Evolutionary conservation across 148 eudicot species (phyloP).

Genomic region (Fagopyrum esculentum): DNA sequence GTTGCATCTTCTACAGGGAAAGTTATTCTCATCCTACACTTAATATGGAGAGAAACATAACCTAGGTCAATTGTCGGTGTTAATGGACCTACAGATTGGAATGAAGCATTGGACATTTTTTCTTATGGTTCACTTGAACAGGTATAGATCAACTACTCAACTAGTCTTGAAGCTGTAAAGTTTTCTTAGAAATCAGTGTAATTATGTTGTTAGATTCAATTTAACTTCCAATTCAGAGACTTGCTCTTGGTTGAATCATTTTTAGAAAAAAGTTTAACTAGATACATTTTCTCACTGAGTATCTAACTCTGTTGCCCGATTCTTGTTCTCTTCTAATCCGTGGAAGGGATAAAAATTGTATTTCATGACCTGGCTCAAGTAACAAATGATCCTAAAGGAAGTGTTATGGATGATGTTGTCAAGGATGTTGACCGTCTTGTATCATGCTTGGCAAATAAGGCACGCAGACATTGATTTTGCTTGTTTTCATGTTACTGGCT

Average conservation of each 20-base stretch:
- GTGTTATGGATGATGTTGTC: conserved; percentile 62
- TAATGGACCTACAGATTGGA: conserved; percentile 85
- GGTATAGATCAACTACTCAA: conserved; percentile 26
- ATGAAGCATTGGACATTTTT: conserved; percentile 87
- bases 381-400: conserved; percentile 78
- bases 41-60: conserved; percentile 47
- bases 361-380: conserved; percentile 83
- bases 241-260: too few species aligned
- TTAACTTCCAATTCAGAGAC: too few species aligned
- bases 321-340: conserved; percentile 51
- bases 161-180: neutral
- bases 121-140: conserved; percentile 81
- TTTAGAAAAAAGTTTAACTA: too few species aligned
- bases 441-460: conserved; percentile 83
- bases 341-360: conserved; percentile 96
- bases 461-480: conserved; percentile 3
- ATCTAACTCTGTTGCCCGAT: neutral
- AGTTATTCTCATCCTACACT: conserved; percentile 53
- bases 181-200: too few species aligned
- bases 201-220: too few species aligned
- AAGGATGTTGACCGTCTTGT: conserved; percentile 94
- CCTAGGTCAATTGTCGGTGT: conserved; percentile 39
- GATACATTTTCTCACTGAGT: neutral
- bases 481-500: neutral
- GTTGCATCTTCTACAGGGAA: conserved; percentile 39